Evolutionary conservation across 257 asterid genomes (phyloP).

Genomic region (Forsythia viridissima): DNA sequence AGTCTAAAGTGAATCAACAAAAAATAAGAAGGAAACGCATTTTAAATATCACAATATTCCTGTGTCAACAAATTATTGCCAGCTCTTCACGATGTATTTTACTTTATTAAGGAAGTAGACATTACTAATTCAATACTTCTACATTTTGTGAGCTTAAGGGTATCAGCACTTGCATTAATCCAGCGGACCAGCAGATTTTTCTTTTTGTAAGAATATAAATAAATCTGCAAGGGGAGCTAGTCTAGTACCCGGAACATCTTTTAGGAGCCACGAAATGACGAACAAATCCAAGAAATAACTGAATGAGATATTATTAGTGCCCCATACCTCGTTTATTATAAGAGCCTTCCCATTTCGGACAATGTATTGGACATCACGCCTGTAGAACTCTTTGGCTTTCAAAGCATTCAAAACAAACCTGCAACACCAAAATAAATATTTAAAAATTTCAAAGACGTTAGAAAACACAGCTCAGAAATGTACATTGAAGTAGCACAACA

Average conservation of each 20-base stretch:
- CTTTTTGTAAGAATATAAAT: not conserved
- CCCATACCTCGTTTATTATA: conserved; percentile 85
- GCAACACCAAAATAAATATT: conserved; percentile 25
- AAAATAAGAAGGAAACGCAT: not conserved
- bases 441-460: conserved; percentile 6
- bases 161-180: not conserved
- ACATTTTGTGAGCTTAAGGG: not conserved
- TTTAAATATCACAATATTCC: not conserved
- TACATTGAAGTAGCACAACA: conserved; percentile 10
- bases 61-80: not conserved
- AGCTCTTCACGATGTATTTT: too few species aligned
- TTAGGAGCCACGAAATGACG: not conserved
- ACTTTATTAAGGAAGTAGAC: not conserved
- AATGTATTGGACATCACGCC: conserved; percentile 91
- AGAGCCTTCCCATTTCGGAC: conserved; percentile 89
- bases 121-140: too few species aligned
- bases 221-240: not conserved
- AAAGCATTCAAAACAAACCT: conserved; percentile 92
- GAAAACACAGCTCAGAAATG: conserved; percentile 12
- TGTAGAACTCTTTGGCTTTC: conserved; percentile 93
- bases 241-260: not conserved
- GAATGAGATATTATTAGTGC: conserved; percentile 14
- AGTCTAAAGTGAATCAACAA: not conserved
- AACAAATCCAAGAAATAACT: not conserved
- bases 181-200: not conserved